These are phyloP conservation scores for Smallanthus sonchifolius DNA, from an alignment of 129 eudicot species.

Conservation along the genomic window DNA sequence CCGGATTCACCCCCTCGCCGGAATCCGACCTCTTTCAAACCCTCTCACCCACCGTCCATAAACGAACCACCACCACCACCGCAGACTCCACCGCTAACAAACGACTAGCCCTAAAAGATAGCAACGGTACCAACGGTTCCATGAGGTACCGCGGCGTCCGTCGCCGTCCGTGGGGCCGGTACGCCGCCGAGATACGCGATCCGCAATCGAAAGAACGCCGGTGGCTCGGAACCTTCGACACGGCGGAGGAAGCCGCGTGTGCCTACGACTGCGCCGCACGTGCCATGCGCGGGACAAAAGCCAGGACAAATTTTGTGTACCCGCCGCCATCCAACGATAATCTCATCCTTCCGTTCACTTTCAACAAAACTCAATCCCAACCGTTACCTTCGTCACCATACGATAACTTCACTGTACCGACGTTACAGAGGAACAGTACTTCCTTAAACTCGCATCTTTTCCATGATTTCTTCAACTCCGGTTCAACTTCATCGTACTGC, in stretches of 20 bases:
- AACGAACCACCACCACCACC: conserved; percentile 17
- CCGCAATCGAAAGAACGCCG: conserved; percentile 87
- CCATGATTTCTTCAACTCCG: conserved; percentile 36
- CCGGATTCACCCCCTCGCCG: conserved; percentile 36
- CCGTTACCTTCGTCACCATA: background rate
- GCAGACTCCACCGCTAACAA: conserved; percentile 35
- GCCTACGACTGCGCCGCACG: conserved; percentile 96
- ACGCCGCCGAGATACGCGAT: conserved; percentile 94
- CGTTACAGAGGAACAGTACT: conserved; percentile 15
- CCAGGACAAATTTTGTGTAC: conserved; percentile 72
- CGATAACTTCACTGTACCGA: background rate
- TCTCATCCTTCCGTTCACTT: conserved; percentile 15
- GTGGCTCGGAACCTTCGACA: conserved; percentile 97
- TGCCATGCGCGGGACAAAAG: conserved; percentile 87
- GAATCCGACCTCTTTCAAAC: conserved; percentile 22
- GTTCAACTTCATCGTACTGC: conserved; percentile 11
- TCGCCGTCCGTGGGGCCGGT: conserved; percentile 98
- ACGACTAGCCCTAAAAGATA: conserved; percentile 39
- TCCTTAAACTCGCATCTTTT: conserved; percentile 26
- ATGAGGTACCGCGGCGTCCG: conserved; percentile 88
- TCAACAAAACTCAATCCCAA: background rate
- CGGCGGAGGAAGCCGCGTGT: conserved; percentile 96
- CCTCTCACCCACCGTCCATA: conserved; percentile 11
- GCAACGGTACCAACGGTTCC: conserved; percentile 12
- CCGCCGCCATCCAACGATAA: conserved; percentile 31